phyloP scores from a whole-genome alignment of 352 stramenopile genomes.

The Pythium sp. region DNA sequence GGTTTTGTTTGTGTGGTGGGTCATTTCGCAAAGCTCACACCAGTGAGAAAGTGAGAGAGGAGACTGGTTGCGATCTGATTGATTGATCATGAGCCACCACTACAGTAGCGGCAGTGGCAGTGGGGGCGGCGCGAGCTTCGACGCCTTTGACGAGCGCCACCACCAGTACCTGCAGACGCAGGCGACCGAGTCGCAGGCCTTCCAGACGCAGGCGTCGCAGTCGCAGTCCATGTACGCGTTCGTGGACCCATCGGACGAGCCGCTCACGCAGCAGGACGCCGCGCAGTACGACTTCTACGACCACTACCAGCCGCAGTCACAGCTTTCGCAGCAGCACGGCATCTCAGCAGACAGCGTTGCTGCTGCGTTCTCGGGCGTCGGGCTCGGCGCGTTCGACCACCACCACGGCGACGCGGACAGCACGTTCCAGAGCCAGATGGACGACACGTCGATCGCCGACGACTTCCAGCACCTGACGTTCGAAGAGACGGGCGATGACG shows the following conservation, averaged over 20 bases:
- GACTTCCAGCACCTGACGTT: slow-evolving; percentile 71
- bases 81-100: slow-evolving; percentile 11
- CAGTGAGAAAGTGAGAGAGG: background rate
- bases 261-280: slow-evolving; percentile 29
- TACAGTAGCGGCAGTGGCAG: background rate
- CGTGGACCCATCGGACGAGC: slow-evolving; percentile 52
- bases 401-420: slow-evolving; percentile 16
- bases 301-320: slow-evolving; percentile 42
- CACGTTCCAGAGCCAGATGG: slow-evolving; percentile 40
- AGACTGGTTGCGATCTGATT: background rate
- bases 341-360: background rate
- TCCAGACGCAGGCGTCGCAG: slow-evolving; percentile 50
- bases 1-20: background rate
- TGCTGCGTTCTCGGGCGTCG: slow-evolving; percentile 7
- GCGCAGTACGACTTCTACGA: slow-evolving; percentile 58
- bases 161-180: slow-evolving; percentile 51
- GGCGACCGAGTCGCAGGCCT: slow-evolving; percentile 27
- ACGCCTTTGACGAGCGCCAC: slow-evolving; percentile 38
- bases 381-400: slow-evolving; percentile 15
- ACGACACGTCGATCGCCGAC: slow-evolving; percentile 31
- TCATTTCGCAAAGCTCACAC: background rate
- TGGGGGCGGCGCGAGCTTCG: slow-evolving; percentile 25
- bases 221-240: slow-evolving; percentile 57
- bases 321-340: slow-evolving; percentile 2
- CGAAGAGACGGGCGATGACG: slow-evolving; percentile 69